These are phyloP conservation scores for Lunasporangiospora selenospora DNA, from an alignment of 192 early-diverging fungal species.

Conservation along the genomic window DNA sequence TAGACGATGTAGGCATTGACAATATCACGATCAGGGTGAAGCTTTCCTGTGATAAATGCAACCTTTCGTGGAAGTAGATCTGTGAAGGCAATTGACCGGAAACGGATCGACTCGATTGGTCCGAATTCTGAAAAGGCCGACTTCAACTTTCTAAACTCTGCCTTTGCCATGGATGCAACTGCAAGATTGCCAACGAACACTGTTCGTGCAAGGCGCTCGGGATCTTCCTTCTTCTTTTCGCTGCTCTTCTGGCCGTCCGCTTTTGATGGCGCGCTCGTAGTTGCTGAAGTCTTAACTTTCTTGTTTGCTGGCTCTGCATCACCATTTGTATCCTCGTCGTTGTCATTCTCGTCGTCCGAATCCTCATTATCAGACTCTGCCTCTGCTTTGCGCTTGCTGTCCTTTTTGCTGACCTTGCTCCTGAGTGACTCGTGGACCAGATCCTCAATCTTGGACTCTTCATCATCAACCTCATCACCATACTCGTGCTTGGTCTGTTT, in stretches of 20 bases:
- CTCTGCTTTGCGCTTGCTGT: not conserved
- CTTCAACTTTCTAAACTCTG: conserved; percentile 70
- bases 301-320: conserved; percentile 50
- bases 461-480: conserved; percentile 34
- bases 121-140: conserved; percentile 71
- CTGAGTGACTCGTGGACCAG: conserved; percentile 38
- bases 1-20: conserved; percentile 94
- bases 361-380: conserved; percentile 26
- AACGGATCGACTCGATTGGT: conserved; percentile 83
- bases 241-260: conserved; percentile 48
- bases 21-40: conserved; percentile 84
- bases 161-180: conserved; percentile 59
- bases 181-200: conserved; percentile 95
- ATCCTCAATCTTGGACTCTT: conserved; percentile 43
- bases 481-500: conserved; percentile 41
- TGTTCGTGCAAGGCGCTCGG: conserved; percentile 74
- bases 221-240: conserved; percentile 53
- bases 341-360: conserved; percentile 16
- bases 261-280: conserved; percentile 11
- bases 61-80: conserved; percentile 76
- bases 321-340: conserved; percentile 16
- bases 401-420: not conserved
- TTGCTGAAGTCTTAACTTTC: conserved; percentile 24
- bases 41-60: conserved; percentile 82
- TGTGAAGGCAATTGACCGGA: conserved; percentile 85